Evolutionary conservation across 176 grass and related monocot species (phyloP).

Genomic region (Cocos nucifera): DNA sequence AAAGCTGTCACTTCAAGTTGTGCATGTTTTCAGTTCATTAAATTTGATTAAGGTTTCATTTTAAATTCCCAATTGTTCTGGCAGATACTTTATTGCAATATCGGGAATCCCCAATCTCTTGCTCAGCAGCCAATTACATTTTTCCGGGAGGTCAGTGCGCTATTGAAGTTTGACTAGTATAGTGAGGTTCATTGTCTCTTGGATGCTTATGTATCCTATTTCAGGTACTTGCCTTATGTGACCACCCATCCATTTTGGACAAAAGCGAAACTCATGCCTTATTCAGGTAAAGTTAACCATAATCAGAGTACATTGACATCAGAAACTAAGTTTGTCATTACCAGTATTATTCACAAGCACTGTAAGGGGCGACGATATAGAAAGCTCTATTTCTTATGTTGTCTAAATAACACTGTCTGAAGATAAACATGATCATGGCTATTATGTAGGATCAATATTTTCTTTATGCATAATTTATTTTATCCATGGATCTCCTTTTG

Average conservation of each 20-base stretch:
- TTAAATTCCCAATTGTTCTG: conserved; percentile 1
- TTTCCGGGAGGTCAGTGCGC: conserved; percentile 39
- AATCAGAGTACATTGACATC: not conserved
- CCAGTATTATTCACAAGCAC: too few relatives aligned
- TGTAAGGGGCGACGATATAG: not conserved
- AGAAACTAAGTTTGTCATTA: too few relatives aligned
- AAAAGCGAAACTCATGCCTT: conserved; percentile 29
- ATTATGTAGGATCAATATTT: too few relatives aligned
- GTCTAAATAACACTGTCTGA: too few relatives aligned
- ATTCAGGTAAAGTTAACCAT: conserved; percentile 38
- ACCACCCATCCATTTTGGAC: conserved; percentile 53
- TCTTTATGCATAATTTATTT: too few relatives aligned
- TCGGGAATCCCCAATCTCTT: conserved; percentile 62
- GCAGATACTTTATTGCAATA: conserved; percentile 61
- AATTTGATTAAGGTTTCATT: not conserved
- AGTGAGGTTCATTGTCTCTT: conserved; percentile 4
- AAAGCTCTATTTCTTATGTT: too few relatives aligned
- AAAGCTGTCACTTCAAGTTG: too few relatives aligned
- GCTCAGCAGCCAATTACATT: conserved; percentile 55
- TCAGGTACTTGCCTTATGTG: conserved; percentile 66
- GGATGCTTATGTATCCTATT: conserved; percentile 3
- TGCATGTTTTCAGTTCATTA: not conserved
- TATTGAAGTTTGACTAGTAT: not conserved
- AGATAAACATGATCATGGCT: too few relatives aligned
- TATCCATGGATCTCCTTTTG: too few relatives aligned